Evolutionary conservation across 495 filamentous ascomycete species (phyloP).

Genomic region (Penicillium mononematosum): DNA sequence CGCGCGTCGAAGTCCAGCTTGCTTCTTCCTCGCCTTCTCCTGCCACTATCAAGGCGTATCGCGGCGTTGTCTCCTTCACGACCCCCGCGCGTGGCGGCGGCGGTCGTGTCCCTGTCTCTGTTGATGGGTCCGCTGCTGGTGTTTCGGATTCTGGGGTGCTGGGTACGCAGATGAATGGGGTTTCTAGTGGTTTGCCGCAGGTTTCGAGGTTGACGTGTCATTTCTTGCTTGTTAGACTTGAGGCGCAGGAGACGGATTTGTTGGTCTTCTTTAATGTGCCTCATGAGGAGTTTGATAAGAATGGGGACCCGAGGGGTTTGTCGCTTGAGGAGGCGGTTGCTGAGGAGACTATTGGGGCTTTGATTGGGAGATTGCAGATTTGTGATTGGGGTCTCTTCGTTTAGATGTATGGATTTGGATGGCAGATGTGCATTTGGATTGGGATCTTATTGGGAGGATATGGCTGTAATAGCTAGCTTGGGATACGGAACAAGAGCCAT

Average conservation of each 20-base stretch:
- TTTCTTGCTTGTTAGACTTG: conserved; percentile 65
- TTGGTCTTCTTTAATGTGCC: conserved; percentile 88
- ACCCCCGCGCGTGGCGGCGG: conserved; percentile 22
- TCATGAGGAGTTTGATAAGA: conserved; percentile 63
- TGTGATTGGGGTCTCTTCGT: conserved; percentile 82
- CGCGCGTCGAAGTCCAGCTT: conserved; percentile 35
- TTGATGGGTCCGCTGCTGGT: conserved; percentile 9
- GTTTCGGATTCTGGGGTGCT: conserved; percentile 8
- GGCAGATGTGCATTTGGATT: neutral
- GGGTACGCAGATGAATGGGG: conserved; percentile 10
- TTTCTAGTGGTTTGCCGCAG: neutral
- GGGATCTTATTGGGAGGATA: neutral
- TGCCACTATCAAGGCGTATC: conserved; percentile 27
- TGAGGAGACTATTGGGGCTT: conserved; percentile 57
- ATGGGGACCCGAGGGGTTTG: conserved; percentile 35
- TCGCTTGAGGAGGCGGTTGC: conserved; percentile 62
- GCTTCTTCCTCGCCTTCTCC: conserved; percentile 14
- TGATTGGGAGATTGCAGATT: conserved; percentile 71
- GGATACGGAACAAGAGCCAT: neutral
- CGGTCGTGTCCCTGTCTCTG: conserved; percentile 5
- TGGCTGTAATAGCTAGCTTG: neutral
- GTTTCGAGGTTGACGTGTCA: conserved; percentile 31
- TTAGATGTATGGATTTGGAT: conserved; percentile 18
- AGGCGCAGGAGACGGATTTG: conserved; percentile 77
- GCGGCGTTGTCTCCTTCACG: conserved; percentile 33